These are phyloP conservation scores for Cytospora piceicola DNA, from an alignment of 2,329 filamentous ascomycete species.

Conservation along the genomic window DNA sequence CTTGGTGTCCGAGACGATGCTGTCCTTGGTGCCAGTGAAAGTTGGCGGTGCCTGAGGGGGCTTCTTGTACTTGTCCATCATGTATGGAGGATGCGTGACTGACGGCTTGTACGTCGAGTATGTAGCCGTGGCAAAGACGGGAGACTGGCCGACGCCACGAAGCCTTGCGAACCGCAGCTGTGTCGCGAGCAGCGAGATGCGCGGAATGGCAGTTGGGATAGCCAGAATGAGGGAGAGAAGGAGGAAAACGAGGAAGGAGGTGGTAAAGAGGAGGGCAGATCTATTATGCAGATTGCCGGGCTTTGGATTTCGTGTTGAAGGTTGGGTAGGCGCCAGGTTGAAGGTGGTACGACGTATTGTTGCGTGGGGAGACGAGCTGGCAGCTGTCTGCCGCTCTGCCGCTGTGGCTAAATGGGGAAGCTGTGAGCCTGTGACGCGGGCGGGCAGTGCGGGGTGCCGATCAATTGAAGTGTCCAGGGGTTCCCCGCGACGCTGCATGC, in stretches of 20 bases:
- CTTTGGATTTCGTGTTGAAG: slow-evolving; percentile 29
- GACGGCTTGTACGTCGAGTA: slow-evolving; percentile 41
- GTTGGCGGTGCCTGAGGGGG: slow-evolving; percentile 78
- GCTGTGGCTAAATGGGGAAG: slow-evolving; percentile 14
- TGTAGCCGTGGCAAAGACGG: slow-evolving; percentile 37
- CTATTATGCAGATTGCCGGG: slow-evolving; percentile 20
- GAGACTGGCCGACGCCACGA: slow-evolving; percentile 37
- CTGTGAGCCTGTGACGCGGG: slow-evolving; percentile 7
- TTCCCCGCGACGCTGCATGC: slow-evolving; percentile 5
- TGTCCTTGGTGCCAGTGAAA: slow-evolving; percentile 75
- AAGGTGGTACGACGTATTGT: slow-evolving; percentile 34
- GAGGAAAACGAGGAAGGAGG: slow-evolving; percentile 61
- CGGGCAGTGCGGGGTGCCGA: slow-evolving; percentile 23
- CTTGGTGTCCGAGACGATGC: slow-evolving; percentile 69
- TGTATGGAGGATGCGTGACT: slow-evolving; percentile 55
- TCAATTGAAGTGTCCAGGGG: slow-evolving; percentile 15
- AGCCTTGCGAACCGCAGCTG: slow-evolving; percentile 50
- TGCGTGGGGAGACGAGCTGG: slow-evolving; percentile 19
- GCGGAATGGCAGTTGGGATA: slow-evolving; percentile 60
- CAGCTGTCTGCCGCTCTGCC: slow-evolving; percentile 16
- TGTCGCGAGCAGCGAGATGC: slow-evolving; percentile 61
- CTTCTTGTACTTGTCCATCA: slow-evolving; percentile 70
- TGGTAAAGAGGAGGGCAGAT: slow-evolving; percentile 46
- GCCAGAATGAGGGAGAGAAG: slow-evolving; percentile 67
- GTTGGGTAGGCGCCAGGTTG: slow-evolving; percentile 45